Percentiles rank a stretch among this genome's conserved stretches.
Evolutionary conservation across 495 filamentous ascomycete genomes (phyloP).

Genomic region (Neurospora terricola): DNA sequence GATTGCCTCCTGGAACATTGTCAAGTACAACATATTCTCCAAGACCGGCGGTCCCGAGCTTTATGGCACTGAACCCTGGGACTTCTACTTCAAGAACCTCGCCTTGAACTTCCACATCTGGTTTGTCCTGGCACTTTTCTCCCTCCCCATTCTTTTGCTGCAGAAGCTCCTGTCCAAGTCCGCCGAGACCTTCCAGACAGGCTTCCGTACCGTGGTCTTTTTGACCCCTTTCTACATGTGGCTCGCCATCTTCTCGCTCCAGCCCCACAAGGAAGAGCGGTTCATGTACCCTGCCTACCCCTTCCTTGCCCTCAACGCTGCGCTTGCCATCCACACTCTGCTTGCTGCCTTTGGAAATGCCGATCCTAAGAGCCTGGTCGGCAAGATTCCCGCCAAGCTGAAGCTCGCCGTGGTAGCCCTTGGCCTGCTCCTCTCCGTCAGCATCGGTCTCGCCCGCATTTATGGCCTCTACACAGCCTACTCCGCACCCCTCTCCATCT

Average conservation of each 20-base stretch:
- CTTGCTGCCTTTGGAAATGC: slow-evolving; percentile 60
- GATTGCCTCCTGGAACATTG: slow-evolving; percentile 82
- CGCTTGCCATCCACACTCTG: slow-evolving; percentile 71
- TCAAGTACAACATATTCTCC: slow-evolving; percentile 90
- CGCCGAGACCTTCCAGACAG: slow-evolving; percentile 34
- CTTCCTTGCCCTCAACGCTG: slow-evolving; percentile 82
- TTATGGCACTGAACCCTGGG: slow-evolving; percentile 95
- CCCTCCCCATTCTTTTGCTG: slow-evolving; percentile 49
- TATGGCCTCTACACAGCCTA: slow-evolving; percentile 80
- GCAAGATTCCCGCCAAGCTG: slow-evolving; percentile 58
- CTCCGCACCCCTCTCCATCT: slow-evolving; percentile 72
- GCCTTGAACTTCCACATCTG: slow-evolving; percentile 92
- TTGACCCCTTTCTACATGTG: slow-evolving; percentile 86
- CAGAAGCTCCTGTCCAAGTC: slow-evolving; percentile 37
- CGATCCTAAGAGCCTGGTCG: slow-evolving; percentile 51
- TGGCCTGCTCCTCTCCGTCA: slow-evolving; percentile 45
- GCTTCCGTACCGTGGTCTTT: slow-evolving; percentile 64
- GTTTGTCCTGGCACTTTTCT: slow-evolving; percentile 72
- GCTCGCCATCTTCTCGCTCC: slow-evolving; percentile 81
- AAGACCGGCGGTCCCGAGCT: slow-evolving; percentile 76
- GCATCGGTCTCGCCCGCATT: slow-evolving; percentile 58
- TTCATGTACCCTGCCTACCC: slow-evolving; percentile 99
- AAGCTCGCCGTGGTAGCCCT: slow-evolving; percentile 53
- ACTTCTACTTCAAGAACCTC: slow-evolving; percentile 90
- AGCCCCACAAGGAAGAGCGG: slow-evolving; percentile 95